Conservation (phyloP, 2,329 filamentous ascomycete species). For the Sporothrix humicola region DNA sequence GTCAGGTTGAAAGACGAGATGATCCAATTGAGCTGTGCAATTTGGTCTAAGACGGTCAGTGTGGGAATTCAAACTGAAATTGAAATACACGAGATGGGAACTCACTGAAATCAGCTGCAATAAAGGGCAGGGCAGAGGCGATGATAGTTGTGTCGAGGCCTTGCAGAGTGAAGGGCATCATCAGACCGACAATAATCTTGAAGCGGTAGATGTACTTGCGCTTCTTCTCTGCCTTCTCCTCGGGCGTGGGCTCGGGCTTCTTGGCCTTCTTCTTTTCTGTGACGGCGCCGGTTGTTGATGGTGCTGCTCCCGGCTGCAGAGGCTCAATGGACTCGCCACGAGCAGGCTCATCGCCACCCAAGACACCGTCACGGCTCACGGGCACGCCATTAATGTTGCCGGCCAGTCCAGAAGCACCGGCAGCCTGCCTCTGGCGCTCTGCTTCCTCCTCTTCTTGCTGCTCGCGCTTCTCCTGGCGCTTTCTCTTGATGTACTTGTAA, state of each 20-base stretch:
- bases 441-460: conserved; percentile 14
- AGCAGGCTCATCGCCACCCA: background rate
- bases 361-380: background rate
- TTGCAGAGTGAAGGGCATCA: conserved; percentile 66
- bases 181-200: conserved; percentile 64
- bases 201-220: conserved; percentile 54
- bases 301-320: background rate
- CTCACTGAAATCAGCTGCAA: conserved; percentile 68
- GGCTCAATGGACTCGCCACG: conserved; percentile 15
- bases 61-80: background rate
- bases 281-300: background rate
- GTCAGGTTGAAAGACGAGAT: conserved; percentile 72
- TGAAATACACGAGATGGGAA: conserved; percentile 43
- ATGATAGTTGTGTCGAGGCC: conserved; percentile 69
- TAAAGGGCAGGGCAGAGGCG: conserved; percentile 64
- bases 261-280: background rate
- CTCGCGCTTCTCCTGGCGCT: conserved; percentile 35
- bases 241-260: conserved; percentile 34
- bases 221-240: conserved; percentile 45
- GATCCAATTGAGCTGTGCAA: conserved; percentile 71
- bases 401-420: conserved; percentile 3
- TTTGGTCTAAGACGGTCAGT: conserved; percentile 47
- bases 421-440: conserved; percentile 10
- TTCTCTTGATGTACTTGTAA: conserved; percentile 39
- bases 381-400: background rate